Evolutionary conservation across 2,329 filamentous ascomycete species (phyloP).

Genomic region (Waltergamsia citrina): DNA sequence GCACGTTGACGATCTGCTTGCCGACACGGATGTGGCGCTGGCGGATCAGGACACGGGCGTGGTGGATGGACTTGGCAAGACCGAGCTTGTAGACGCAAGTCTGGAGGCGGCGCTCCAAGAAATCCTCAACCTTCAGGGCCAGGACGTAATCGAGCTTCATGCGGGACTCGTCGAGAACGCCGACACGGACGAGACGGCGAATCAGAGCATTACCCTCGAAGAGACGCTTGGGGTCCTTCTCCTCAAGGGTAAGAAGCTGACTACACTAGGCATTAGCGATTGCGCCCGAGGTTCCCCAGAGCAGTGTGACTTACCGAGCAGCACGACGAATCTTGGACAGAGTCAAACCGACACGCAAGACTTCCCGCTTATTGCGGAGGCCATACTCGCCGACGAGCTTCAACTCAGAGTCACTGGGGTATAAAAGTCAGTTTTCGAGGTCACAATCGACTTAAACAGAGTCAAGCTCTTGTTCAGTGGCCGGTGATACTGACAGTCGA

Average conservation of each 20-base stretch:
- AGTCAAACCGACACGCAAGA: conserved; percentile 98
- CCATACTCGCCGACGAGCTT: conserved; percentile 99
- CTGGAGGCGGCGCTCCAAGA: conserved; percentile 99
- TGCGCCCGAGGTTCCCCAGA: not conserved
- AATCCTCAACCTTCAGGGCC: conserved; percentile 98
- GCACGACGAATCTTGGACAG: conserved; percentile 99
- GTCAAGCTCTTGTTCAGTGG: conserved; percentile 98
- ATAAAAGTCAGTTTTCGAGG: conserved; percentile 54
- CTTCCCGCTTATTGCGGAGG: conserved; percentile 99
- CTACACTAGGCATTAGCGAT: conserved; percentile 37
- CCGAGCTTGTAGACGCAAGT: conserved; percentile 99
- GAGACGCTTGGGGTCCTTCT: conserved; percentile 99
- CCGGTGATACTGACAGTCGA: conserved; percentile 96
- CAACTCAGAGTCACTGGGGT: conserved; percentile 89
- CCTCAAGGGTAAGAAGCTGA: conserved; percentile 99
- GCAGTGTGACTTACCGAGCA: conserved; percentile 63
- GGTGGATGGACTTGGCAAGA: conserved; percentile 99
- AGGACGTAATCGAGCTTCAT: conserved; percentile 99
- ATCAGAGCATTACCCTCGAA: conserved; percentile 99
- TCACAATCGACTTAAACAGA: conserved; percentile 91
- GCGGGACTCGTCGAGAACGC: conserved; percentile 99
- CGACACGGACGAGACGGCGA: conserved; percentile 98
- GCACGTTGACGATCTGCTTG: conserved; percentile 99
- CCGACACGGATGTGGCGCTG: conserved; percentile 99
- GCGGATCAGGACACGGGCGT: conserved; percentile 98